Percentiles rank a stretch among this genome's conserved stretches.
phyloP scores from a whole-genome alignment of 164 flowering plant species.

The Kingdonia uniflora region DNA sequence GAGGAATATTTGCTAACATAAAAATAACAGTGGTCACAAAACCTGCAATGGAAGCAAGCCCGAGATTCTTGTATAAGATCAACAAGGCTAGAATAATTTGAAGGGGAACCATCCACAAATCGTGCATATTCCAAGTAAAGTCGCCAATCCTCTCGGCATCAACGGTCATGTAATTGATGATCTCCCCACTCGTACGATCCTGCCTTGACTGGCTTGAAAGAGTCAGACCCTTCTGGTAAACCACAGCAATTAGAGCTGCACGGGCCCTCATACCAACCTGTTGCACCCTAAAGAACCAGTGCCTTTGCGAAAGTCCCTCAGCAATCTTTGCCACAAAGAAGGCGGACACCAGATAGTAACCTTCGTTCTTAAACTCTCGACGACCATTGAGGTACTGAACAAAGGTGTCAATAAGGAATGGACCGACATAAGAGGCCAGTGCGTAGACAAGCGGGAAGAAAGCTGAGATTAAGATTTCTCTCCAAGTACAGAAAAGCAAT shows the following conservation, averaged over 20 bases:
- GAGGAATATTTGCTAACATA: constrained; percentile 36
- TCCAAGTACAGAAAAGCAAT: constrained; percentile 9
- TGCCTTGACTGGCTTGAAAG: constrained; percentile 14
- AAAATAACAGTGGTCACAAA: constrained; percentile 24
- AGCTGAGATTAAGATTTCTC: constrained; percentile 8
- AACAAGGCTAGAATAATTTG: constrained; percentile 31
- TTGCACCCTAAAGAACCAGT: constrained; percentile 13
- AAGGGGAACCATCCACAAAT: constrained; percentile 27
- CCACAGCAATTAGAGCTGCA: constrained; percentile 4
- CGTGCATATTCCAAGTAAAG: constrained; percentile 36
- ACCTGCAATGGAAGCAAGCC: constrained; percentile 24
- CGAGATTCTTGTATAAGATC: constrained; percentile 27
- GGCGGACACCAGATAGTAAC: constrained; percentile 11
- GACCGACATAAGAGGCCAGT: constrained; percentile 16
- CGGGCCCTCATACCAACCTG: constrained; percentile 11
- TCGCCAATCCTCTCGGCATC: constrained; percentile 41
- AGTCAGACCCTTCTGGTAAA: constrained; percentile 12
- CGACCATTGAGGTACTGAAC: constrained; percentile 15
- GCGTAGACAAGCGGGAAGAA: constrained; percentile 3
- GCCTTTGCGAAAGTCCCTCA: constrained; percentile 16
- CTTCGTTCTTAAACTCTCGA: constrained; percentile 10
- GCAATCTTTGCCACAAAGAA: constrained; percentile 13
- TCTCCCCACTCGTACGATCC: constrained; percentile 36
- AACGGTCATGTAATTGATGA: constrained; percentile 41
- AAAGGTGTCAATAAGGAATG: constrained; percentile 14